Base-by-base conservation (phyloP, 139 green algal species). In the Chlamydomonas sp. region DNA sequence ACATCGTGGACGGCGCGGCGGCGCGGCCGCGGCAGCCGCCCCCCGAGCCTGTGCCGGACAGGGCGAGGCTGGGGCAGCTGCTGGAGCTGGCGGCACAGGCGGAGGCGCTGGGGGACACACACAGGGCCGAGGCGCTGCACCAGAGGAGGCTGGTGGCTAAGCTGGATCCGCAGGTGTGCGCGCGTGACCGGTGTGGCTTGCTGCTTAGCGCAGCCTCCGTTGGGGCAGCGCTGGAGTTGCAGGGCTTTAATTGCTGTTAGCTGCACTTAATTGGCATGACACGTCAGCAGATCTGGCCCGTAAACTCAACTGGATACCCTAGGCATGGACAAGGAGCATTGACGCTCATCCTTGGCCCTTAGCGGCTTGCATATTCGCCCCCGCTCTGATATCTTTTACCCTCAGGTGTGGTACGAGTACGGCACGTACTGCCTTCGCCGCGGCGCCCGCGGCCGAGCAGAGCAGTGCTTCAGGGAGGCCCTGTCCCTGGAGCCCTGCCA, bases 391-490 rank as follows among this genome's bases (percentile, higher is more conserved):
- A 8, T 10, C 18, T 15, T 75, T 7, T 12, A 20, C 69, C 49
- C 14, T 49, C 59, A 80, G 84, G 84, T 88, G 64, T 88, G 84
- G 84, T 82, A 83, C 75, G 84, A 88, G 75, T 88, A 83, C 84
- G 84, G 75, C 74, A 77, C 63, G 57, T 88, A 60, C n/a, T 88
- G 84, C 69, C 84, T 88, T 63, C 84, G 84, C 2, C 74, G 75
- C 63, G 75, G 75, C 75, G 20, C 61, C 3, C 17, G 59, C 20
- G 75, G 75, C 64, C 84, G 84, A 57, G 84, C 84, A 18, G 84
- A 88, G 75, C 63, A 88, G 84, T 67, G 49, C 84, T 83, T 88
- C 75, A 75, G 84, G 59, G 84, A 88, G 84, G 7, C 63, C 0
- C 84, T 88, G 74, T 77, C 84, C 20, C 84, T 88, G 84, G 75